Conservation (phyloP, 2,329 filamentous ascomycete species). For the Coleophoma eucalyptorum region DNA sequence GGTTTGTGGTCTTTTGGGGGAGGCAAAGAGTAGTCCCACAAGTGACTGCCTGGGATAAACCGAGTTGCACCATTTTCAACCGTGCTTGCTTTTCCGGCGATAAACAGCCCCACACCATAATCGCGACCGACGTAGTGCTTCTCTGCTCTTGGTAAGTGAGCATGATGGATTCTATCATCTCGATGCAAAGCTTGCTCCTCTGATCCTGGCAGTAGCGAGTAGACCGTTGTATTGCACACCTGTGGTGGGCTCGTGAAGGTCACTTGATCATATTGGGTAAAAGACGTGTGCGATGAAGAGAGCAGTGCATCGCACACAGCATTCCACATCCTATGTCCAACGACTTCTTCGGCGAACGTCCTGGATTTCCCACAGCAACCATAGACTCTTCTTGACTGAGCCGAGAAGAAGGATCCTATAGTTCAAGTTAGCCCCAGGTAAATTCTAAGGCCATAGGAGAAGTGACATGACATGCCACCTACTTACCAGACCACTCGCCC, state of each 20-base stretch:
- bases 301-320: background rate
- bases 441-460: too few relatives aligned
- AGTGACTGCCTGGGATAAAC: constrained; percentile 28
- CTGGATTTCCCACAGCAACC: background rate
- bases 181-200: constrained; percentile 26
- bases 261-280: background rate
- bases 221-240: background rate
- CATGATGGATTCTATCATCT: constrained; percentile 28
- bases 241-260: background rate
- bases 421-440: too few relatives aligned
- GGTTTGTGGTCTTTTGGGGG: constrained; percentile 24
- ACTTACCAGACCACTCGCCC: background rate
- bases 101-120: constrained; percentile 23
- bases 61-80: constrained; percentile 29
- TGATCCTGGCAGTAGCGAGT: constrained; percentile 11
- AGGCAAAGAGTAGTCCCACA: constrained; percentile 23
- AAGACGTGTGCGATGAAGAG: background rate
- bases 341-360: background rate
- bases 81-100: constrained; percentile 24
- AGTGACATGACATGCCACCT: too few relatives aligned
- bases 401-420: background rate
- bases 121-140: constrained; percentile 8
- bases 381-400: background rate
- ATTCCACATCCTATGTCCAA: background rate
- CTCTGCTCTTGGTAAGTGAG: constrained; percentile 12